phyloP scores from a whole-genome alignment of 2,329 filamentous ascomycete species.

The Endothia cerciana region DNA sequence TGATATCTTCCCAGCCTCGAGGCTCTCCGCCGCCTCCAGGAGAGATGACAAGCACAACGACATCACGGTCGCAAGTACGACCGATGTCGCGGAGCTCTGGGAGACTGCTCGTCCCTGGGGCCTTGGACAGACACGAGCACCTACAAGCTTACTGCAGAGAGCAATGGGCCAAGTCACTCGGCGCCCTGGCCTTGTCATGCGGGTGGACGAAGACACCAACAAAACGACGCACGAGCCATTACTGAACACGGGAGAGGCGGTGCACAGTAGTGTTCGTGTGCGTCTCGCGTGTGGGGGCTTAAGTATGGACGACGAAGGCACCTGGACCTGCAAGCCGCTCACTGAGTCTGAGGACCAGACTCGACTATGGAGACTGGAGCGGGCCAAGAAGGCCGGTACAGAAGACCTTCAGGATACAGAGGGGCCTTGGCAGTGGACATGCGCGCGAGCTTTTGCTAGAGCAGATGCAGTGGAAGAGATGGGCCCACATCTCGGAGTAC shows the following conservation, averaged over 20 bases:
- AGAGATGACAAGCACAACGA: neutral
- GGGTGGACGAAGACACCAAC: slow-evolving; percentile 45
- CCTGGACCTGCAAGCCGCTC: slow-evolving; percentile 36
- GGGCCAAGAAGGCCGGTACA: neutral
- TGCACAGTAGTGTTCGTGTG: slow-evolving; percentile 39
- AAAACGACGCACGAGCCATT: slow-evolving; percentile 40
- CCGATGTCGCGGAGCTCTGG: slow-evolving; percentile 27
- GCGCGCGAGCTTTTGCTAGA: neutral
- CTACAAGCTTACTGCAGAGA: slow-evolving; percentile 34
- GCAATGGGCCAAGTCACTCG: slow-evolving; percentile 37
- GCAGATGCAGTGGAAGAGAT: neutral
- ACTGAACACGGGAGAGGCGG: slow-evolving; percentile 42
- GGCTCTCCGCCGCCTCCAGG: neutral
- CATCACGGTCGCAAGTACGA: slow-evolving; percentile 4
- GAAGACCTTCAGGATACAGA: slow-evolving; percentile 10
- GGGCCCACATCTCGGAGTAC: slow-evolving; percentile 6
- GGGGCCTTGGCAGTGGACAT: neutral
- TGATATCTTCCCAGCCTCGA: neutral
- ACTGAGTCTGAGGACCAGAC: slow-evolving; percentile 12
- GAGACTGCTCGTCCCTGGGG: slow-evolving; percentile 37
- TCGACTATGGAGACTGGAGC: slow-evolving; percentile 35
- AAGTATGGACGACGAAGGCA: slow-evolving; percentile 40
- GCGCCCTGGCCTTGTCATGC: slow-evolving; percentile 41
- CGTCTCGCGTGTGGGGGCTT: slow-evolving; percentile 37
- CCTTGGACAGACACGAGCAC: slow-evolving; percentile 35